A percentile compares a stretch with the other conserved stretches of the same genome.
These are phyloP conservation scores for Euptelea pleiosperma DNA, from an alignment of 164 flowering plant species.

Conservation along the genomic window DNA sequence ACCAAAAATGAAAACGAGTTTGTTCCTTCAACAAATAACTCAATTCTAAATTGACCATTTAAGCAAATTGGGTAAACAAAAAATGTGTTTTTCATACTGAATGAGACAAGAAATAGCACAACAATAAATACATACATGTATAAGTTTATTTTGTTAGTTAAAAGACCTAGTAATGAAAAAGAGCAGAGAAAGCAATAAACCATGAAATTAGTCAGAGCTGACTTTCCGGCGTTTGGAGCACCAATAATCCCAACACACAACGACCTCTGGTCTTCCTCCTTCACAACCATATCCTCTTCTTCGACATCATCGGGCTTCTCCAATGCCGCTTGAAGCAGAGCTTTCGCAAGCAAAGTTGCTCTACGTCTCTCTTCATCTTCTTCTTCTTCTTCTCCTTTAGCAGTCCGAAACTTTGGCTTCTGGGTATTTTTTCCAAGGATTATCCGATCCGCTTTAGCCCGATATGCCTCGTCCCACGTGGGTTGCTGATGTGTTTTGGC, in stretches of 20 bases:
- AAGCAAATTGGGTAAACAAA: too few species aligned
- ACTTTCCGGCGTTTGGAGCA: slow-evolving; percentile 97
- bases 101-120: too few species aligned
- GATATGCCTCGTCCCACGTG: slow-evolving; percentile 61
- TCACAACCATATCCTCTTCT: slow-evolving; percentile 47
- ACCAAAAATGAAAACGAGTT: too few species aligned
- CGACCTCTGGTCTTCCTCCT: slow-evolving; percentile 87
- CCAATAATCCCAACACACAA: slow-evolving; percentile 92
- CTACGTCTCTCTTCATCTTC: slow-evolving; percentile 36
- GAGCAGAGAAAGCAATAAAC: slow-evolving; percentile 31
- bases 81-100: too few species aligned
- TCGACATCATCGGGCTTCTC: slow-evolving; percentile 47
- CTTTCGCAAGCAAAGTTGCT: slow-evolving; percentile 46
- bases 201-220: slow-evolving; percentile 83
- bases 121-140: too few species aligned
- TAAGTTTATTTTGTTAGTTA: too few species aligned
- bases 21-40: too few species aligned
- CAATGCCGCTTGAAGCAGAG: slow-evolving; percentile 61
- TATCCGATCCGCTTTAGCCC: slow-evolving; percentile 45
- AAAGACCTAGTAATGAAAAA: too few species aligned
- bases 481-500: slow-evolving; percentile 13
- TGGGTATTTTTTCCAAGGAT: slow-evolving; percentile 42
- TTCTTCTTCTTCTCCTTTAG: slow-evolving; percentile 22
- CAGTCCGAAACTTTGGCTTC: slow-evolving; percentile 10
- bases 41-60: too few species aligned